Percentiles rank a stretch among this genome's conserved stretches.
Conservation (phyloP, 345 rosid species). For the Arabidopsis suecica region DNA sequence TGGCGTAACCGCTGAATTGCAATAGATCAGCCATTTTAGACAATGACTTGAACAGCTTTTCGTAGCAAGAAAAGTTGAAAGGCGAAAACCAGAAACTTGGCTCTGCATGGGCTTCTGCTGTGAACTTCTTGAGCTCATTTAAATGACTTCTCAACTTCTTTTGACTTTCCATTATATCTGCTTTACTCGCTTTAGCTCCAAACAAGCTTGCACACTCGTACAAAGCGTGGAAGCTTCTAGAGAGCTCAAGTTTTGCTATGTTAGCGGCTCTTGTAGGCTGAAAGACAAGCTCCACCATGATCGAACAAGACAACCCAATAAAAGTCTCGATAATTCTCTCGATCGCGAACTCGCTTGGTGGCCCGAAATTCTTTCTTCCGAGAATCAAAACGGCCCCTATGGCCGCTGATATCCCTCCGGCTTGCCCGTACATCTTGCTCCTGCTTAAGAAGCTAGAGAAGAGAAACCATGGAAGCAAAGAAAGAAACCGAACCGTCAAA, state of each 20-base stretch:
- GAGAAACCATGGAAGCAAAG: constrained; percentile 89
- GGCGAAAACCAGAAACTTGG: constrained; percentile 90
- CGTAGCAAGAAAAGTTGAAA: constrained; percentile 62
- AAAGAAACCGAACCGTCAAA: constrained; percentile 69
- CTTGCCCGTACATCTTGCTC: constrained; percentile 81
- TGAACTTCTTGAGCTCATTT: constrained; percentile 55
- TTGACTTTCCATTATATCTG: constrained; percentile 50
- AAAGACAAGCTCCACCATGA: constrained; percentile 62
- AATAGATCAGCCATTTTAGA: constrained; percentile 69
- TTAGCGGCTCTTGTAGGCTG: constrained; percentile 78
- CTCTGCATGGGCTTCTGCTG: constrained; percentile 80
- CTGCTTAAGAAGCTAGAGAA: constrained; percentile 66
- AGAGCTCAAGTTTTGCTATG: constrained; percentile 64
- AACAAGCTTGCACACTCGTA: constrained; percentile 53
- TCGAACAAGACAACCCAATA: constrained; percentile 77
- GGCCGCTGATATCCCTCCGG: constrained; percentile 82
- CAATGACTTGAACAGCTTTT: constrained; percentile 61
- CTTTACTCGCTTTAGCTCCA: constrained; percentile 46
- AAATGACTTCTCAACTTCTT: constrained; percentile 56
- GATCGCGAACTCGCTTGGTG: constrained; percentile 83
- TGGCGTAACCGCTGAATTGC: constrained; percentile 55
- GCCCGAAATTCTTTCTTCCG: constrained; percentile 79
- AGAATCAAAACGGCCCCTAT: constrained; percentile 81
- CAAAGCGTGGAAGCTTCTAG: constrained; percentile 52
- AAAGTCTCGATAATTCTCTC: constrained; percentile 86